A percentile compares a stretch with the other conserved stretches of the same genome.
These are phyloP conservation scores for Botryotinia narcissicola DNA, from an alignment of 2,329 filamentous ascomycete genomes.

Conservation along the genomic window DNA sequence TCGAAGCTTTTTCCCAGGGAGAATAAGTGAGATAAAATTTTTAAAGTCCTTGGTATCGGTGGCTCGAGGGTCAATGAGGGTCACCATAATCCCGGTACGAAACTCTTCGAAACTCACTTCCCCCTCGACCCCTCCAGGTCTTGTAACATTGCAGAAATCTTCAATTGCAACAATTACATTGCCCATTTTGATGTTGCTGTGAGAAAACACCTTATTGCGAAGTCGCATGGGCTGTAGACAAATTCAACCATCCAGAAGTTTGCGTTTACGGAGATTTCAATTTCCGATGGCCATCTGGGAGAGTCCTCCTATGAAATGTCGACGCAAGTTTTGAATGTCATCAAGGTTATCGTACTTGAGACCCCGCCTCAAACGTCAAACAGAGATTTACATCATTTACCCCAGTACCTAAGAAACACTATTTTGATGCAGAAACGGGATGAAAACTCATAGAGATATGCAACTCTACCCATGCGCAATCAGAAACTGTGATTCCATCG, in stretches of 20 bases:
- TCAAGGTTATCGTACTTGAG: conserved; percentile 20
- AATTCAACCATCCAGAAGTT: conserved; percentile 2
- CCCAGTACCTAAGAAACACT: conserved; percentile 35
- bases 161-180: conserved; percentile 19
- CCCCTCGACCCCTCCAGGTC: conserved; percentile 13
- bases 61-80: conserved; percentile 17
- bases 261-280: background rate
- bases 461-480: conserved; percentile 39
- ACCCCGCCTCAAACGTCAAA: conserved; percentile 32
- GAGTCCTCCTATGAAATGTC: background rate
- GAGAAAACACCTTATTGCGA: background rate
- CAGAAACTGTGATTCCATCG: conserved; percentile 38
- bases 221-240: background rate
- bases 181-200: background rate
- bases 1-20: conserved; percentile 3
- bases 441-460: conserved; percentile 34
- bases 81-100: conserved; percentile 14
- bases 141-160: conserved; percentile 22
- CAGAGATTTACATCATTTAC: conserved; percentile 31
- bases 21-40: conserved; percentile 11
- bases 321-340: background rate
- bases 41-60: conserved; percentile 7
- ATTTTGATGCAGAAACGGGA: conserved; percentile 37
- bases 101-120: conserved; percentile 23
- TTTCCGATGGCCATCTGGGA: background rate